A percentile compares a stretch with the other conserved stretches of the same genome.
These are phyloP conservation scores for Oryza glaberrima DNA, from an alignment of 176 grass and related monocot genomes.

Conservation along the genomic window DNA sequence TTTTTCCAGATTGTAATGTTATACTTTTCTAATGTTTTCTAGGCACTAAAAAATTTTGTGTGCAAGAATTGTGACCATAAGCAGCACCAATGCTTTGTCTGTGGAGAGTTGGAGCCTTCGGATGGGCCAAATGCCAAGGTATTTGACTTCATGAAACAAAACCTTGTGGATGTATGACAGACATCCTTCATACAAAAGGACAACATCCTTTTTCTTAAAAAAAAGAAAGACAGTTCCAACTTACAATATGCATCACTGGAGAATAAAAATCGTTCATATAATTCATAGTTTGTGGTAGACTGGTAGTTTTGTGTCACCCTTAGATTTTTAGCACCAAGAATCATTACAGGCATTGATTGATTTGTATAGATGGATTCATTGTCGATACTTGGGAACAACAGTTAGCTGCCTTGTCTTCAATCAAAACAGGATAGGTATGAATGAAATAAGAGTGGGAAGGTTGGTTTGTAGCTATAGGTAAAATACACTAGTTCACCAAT, in stretches of 20 bases:
- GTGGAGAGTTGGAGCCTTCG: conserved; percentile 63
- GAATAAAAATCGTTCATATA: background rate
- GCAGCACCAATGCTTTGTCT: conserved; percentile 77
- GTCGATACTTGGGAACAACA: background rate
- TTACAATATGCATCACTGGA: background rate
- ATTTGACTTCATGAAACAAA: conserved; percentile 17
- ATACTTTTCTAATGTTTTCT: conserved; percentile 24
- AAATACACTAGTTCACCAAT: background rate
- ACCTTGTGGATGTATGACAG: background rate
- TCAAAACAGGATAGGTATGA: background rate
- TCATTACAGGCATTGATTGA: background rate
- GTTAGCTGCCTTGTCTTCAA: background rate
- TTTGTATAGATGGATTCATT: background rate
- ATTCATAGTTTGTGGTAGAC: conserved; percentile 7
- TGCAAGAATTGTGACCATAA: conserved; percentile 75
- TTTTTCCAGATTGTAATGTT: background rate
- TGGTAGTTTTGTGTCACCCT: background rate
- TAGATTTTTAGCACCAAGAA: background rate
- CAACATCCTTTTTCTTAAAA: background rate
- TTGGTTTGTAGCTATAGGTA: background rate
- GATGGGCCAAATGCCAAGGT: conserved; percentile 71
- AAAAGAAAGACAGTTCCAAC: background rate
- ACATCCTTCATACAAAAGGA: background rate
- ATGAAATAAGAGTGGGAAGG: background rate
- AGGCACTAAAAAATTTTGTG: conserved; percentile 72